These are phyloP conservation scores for Candida jianshihensis DNA, from an alignment of 805 yeast genomes.

Conservation along the genomic window DNA sequence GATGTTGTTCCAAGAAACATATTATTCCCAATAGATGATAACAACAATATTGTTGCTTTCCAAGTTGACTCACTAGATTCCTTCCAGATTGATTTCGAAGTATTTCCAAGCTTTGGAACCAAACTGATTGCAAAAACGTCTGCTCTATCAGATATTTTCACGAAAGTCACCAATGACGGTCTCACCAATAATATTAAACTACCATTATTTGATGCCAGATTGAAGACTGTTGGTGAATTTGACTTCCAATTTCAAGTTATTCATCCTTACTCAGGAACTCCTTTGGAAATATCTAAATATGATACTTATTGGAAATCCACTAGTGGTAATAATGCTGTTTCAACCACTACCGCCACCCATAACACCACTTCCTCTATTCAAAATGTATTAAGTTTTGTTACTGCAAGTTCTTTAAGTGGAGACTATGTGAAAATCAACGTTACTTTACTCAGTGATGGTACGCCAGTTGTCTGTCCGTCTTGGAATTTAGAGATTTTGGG, in stretches of 20 bases:
- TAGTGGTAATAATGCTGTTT: conserved; percentile 32
- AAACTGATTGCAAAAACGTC: conserved; percentile 85
- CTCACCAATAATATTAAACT: conserved; percentile 37
- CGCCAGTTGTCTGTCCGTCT: conserved; percentile 74
- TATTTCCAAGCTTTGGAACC: conserved; percentile 93
- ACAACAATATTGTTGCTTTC: conserved; percentile 63
- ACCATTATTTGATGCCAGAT: conserved; percentile 76
- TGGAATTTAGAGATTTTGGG: conserved; percentile 46
- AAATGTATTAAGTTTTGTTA: conserved; percentile 61
- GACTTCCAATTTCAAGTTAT: conserved; percentile 75
- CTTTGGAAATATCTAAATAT: conserved; percentile 83
- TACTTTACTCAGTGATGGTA: conserved; percentile 72
- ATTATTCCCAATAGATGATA: conserved; percentile 58
- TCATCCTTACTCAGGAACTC: conserved; percentile 78
- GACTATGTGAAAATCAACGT: conserved; percentile 65
- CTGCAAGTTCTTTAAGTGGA: conserved; percentile 86
- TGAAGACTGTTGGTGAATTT: conserved; percentile 77
- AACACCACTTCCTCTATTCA: conserved; percentile 8
- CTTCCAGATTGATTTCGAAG: conserved; percentile 77
- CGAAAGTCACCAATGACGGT: conserved; percentile 25
- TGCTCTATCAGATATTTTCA: conserved; percentile 54
- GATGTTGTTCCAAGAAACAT: conserved; percentile 88
- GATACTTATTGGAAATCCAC: conserved; percentile 98
- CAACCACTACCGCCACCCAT: conserved; percentile 4
- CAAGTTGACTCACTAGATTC: conserved; percentile 74